Evolutionary conservation across 306 rosid species (phyloP).

Genomic region (Hippophae rhamnoides): DNA sequence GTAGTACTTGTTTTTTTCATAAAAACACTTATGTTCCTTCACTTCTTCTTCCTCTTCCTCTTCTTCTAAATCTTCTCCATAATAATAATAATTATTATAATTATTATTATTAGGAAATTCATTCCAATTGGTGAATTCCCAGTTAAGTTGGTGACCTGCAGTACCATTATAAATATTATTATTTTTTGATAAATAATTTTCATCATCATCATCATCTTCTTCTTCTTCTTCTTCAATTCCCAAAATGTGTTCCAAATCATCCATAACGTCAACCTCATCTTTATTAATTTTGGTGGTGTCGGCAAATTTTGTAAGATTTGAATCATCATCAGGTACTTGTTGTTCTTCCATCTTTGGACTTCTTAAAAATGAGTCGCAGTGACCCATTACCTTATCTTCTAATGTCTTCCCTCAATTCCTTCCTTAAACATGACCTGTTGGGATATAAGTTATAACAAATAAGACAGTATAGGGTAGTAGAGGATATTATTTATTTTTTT

Average conservation of each 20-base stretch:
- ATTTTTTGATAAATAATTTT: too few relatives aligned
- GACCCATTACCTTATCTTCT: slow-evolving; percentile 19
- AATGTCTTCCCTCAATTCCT: background rate
- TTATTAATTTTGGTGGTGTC: slow-evolving; percentile 1
- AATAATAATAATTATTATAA: too few relatives aligned
- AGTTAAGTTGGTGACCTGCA: slow-evolving; percentile 22
- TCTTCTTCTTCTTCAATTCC: slow-evolving; percentile 29
- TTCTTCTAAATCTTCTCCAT: slow-evolving; percentile 19
- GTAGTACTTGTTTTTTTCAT: slow-evolving; percentile 21
- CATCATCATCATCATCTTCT: slow-evolving; percentile 1
- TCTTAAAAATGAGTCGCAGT: slow-evolving; percentile 22
- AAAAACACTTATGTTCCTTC: slow-evolving; percentile 21
- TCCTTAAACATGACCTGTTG: background rate
- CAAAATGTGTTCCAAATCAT: slow-evolving; percentile 36
- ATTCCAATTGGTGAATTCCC: slow-evolving; percentile 63
- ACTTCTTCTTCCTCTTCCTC: slow-evolving; percentile 22
- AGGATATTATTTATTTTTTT: slow-evolving; percentile 9
- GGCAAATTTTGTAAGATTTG: slow-evolving; percentile 13
- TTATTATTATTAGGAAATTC: slow-evolving; percentile 16
- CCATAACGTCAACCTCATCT: slow-evolving; percentile 37
- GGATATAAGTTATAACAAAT: slow-evolving; percentile 14
- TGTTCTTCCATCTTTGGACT: slow-evolving; percentile 69
- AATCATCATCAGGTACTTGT: slow-evolving; percentile 32
- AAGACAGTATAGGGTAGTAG: background rate
- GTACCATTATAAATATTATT: too few relatives aligned